phyloP scores from a whole-genome alignment of 1,139 yeast species.

The Pichia sp. region DNA sequence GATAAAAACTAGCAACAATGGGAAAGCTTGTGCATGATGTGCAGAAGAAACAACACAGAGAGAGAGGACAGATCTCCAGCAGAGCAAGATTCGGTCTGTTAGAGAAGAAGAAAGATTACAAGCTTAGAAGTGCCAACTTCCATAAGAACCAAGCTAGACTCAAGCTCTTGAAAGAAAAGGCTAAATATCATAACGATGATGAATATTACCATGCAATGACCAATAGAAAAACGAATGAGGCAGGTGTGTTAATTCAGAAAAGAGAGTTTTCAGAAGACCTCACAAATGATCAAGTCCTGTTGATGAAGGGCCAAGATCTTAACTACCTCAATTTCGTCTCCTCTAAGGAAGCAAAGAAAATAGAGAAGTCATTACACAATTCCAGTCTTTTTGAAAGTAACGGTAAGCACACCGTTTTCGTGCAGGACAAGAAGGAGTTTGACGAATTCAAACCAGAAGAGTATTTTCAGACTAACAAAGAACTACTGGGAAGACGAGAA shows the following conservation, averaged over 20 bases:
- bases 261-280: constrained; percentile 54
- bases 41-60: constrained; percentile 93
- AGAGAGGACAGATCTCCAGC: constrained; percentile 76
- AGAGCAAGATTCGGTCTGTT: constrained; percentile 74
- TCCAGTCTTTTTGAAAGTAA: constrained; percentile 43
- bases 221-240: constrained; percentile 52
- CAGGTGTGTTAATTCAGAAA: constrained; percentile 60
- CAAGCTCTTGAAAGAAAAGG: constrained; percentile 67
- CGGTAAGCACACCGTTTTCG: constrained; percentile 83
- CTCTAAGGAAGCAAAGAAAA: constrained; percentile 58
- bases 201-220: constrained; percentile 96
- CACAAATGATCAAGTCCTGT: constrained; percentile 66
- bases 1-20: too few relatives aligned
- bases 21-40: constrained; percentile 79
- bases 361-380: constrained; percentile 51
- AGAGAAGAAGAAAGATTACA: constrained; percentile 94
- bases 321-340: constrained; percentile 77
- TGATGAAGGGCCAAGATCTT: constrained; percentile 83
- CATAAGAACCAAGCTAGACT: constrained; percentile 85
- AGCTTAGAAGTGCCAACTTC: constrained; percentile 78
- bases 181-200: constrained; percentile 78
- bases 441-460: constrained; percentile 54
- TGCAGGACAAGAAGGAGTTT: constrained; percentile 53
- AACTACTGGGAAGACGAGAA: constrained; percentile 56
- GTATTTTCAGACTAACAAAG: constrained; percentile 63